These are phyloP conservation scores for Pisolithus sp. DNA, from an alignment of 768 basidiomycete species.

Conservation along the genomic window DNA sequence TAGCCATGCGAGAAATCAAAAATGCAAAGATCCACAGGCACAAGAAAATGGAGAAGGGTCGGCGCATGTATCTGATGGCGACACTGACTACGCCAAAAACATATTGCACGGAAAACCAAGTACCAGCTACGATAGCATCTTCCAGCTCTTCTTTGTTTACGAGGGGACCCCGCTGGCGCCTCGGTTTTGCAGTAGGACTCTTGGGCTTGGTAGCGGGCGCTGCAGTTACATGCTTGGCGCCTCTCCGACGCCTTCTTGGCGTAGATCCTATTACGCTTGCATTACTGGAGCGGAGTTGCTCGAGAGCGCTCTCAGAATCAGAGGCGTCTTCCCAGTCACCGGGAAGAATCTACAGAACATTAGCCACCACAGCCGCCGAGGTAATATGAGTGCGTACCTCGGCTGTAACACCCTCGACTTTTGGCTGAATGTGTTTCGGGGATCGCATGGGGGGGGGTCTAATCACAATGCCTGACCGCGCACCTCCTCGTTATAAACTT, in stretches of 20 bases:
- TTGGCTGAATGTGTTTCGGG: background rate
- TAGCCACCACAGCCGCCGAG: too few relatives aligned
- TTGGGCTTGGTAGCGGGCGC: conserved; percentile 14
- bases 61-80: conserved; percentile 45
- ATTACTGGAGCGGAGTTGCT: conserved; percentile 2
- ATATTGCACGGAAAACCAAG: conserved; percentile 32
- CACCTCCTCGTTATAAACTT: background rate
- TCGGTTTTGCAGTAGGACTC: conserved; percentile 12
- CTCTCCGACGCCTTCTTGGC: conserved; percentile 25
- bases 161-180: conserved; percentile 23
- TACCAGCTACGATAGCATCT: conserved; percentile 16
- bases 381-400: background rate
- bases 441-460: background rate
- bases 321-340: conserved; percentile 32
- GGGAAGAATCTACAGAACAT: too few relatives aligned
- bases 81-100: conserved; percentile 40
- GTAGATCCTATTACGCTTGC: conserved; percentile 12
- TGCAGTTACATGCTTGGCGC: conserved; percentile 14
- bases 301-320: conserved; percentile 11
- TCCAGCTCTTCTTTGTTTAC: conserved; percentile 24
- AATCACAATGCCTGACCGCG: background rate
- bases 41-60: conserved; percentile 49
- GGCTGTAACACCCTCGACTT: background rate
- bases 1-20: conserved; percentile 35
- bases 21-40: conserved; percentile 46